Base-by-base conservation (phyloP, 2,329 filamentous ascomycete species). In the Talaromyces piceae region DNA sequence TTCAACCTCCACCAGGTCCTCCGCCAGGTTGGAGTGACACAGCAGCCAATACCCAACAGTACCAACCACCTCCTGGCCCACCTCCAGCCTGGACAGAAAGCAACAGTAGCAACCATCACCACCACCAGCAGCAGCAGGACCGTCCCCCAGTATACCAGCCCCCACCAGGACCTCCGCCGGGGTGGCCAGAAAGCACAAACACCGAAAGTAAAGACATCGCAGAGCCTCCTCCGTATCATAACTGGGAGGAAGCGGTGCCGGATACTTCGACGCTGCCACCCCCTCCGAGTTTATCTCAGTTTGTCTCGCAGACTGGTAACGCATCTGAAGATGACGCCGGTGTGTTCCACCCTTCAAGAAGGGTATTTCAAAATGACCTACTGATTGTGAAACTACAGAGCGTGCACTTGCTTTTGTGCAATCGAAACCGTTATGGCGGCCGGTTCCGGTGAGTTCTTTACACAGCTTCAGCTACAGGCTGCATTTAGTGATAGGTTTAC, bases 261-360 rank as follows among this genome's bases (percentile, higher is more conserved):
- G 81, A 84, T 58, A 82, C 73, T 13, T 64, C 78, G 4, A 69
- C 75, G n/a, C 72, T 84, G 8, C 80, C 80, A 2, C 81, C 81
- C 25, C 80, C 81, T 1, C 81, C 81, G 6, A 71, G 75, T 2
- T 67, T 81, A 28, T 72, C 73, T 16, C 73, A 80, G 57, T 73
- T 77, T 37, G 66, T 56, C 47, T 82, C 79, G 6, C 76, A 77
- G 2, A 76, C 77, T 1, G 77, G 78, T 5, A 84, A 84, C 61
- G 78, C 81, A 12, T 72, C 71, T 11, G 65, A 62, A 31, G 72
- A 75, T 52, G 77, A 81, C 43, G 46, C 51, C 11, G 51, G 51
- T 52, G 41, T 25, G 47, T 26, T 47, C 25, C 12, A 1, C 33
- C 13, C 23, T 6, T 20, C 16, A 28, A 11, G 26, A 22, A 22